Base-by-base conservation (phyloP, 352 stramenopile genomes). In the Pythium coloratum region DNA sequence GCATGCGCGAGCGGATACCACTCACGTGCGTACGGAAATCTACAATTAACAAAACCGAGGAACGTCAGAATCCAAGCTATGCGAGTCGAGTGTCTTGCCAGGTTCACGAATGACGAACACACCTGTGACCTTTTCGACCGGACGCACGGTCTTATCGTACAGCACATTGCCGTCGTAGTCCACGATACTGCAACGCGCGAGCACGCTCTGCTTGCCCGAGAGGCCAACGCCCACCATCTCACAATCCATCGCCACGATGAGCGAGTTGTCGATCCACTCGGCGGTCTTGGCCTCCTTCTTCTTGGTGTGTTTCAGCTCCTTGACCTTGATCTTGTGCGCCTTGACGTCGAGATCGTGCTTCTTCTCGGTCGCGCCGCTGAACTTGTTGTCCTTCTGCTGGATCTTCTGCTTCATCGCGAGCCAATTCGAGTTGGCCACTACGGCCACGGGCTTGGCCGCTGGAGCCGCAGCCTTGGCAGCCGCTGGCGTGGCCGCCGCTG, bases 21-120 rank as follows among this genome's bases (percentile, higher is more conserved):
- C 88, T 95, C 9, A 95, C 88, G 47, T 93, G 88, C 26, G 88
- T 95, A 24, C 88, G 84, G 56, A 92, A 95, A 66, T 95, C 88
- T 83, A 62, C 14, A 12, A 55, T 47, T 9, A 56, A 13, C 40
- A 36, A 12, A 63, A 34, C 28, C 28, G 28, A 30, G 28, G 3
- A 30, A 30, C 28, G 28, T 30, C 28, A 30, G 28, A 30, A 30
- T 30, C 28, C 28, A 2, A 30, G 28, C 28, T 30, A 30, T 30
- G 28, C 28, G 28, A 30, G 28, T 30, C 28, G 28, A 30, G 28
- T 30, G 28, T 30, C 28, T 30, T 30, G 28, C 28, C 28, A 30
- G 28, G 28, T 30, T 30, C 28, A 30, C 28, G 28, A 50, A 59
- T 12, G 51, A 30, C n/a, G 28, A 5, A 33, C 57, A 20, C 30